A percentile compares a stretch with the other conserved stretches of the same genome.
Conservation (phyloP, 805 yeast genomes). For the Saturnispora hagleri region DNA sequence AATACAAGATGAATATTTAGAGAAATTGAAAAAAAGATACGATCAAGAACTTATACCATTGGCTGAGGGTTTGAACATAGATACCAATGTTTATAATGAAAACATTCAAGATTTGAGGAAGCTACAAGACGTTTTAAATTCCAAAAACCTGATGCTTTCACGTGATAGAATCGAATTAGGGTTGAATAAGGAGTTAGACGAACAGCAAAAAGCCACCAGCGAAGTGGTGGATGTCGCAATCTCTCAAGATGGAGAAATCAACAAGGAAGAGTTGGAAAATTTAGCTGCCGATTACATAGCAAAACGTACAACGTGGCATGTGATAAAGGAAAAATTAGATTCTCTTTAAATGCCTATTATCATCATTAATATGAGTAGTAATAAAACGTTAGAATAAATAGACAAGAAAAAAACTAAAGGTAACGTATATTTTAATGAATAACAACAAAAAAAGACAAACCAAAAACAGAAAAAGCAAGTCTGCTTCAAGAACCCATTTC, state of each 20-base stretch:
- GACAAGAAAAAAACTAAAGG: neutral
- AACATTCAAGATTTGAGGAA: neutral
- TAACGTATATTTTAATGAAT: neutral
- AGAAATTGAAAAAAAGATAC: slow-evolving; percentile 19
- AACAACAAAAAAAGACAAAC: neutral
- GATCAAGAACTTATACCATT: slow-evolving; percentile 2
- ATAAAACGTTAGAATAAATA: slow-evolving; percentile 1
- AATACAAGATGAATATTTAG: slow-evolving; percentile 30
- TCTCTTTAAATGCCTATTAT: slow-evolving; percentile 1
- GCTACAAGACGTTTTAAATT: slow-evolving; percentile 1
- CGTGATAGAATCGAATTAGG: neutral
- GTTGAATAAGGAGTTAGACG: slow-evolving; percentile 2
- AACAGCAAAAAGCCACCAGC: slow-evolving; percentile 6
- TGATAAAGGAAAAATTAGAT: slow-evolving; percentile 33
- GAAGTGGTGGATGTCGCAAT: slow-evolving; percentile 1
- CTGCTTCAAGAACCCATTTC: neutral
- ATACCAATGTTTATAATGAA: slow-evolving; percentile 1
- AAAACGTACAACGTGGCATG: slow-evolving; percentile 35
- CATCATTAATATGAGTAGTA: neutral
- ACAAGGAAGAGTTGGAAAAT: slow-evolving; percentile 23
- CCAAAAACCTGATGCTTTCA: neutral
- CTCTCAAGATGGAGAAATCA: slow-evolving; percentile 1
- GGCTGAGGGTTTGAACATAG: neutral
- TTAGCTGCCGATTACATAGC: slow-evolving; percentile 41
- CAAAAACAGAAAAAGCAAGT: neutral